A percentile compares a stretch with the other conserved stretches of the same genome.
These are phyloP conservation scores for Solanum chiquidenum DNA, from an alignment of 257 asterid species.

Conservation along the genomic window DNA sequence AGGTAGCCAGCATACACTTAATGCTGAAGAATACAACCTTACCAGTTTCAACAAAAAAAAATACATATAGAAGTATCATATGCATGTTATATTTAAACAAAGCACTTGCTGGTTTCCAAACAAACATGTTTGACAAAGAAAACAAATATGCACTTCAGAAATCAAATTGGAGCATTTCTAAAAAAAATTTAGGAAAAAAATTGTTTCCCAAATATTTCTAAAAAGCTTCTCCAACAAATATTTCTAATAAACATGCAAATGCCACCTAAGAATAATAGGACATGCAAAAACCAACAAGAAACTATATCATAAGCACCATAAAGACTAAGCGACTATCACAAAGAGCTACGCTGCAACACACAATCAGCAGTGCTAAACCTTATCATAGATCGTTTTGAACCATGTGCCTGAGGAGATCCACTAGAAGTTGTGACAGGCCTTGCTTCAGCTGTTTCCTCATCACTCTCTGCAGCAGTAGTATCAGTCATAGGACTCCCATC, in stretches of 20 bases:
- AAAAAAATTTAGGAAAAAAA: neutral
- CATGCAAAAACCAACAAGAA: neutral
- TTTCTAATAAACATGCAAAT: neutral
- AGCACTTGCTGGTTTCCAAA: neutral
- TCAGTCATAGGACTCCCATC: conserved; percentile 53
- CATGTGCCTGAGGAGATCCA: conserved; percentile 61
- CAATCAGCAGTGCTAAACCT: conserved; percentile 33
- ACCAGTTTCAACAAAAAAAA: neutral
- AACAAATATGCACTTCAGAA: neutral
- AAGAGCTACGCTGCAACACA: neutral
- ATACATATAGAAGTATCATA: neutral
- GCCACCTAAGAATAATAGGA: neutral
- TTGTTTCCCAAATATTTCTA: neutral
- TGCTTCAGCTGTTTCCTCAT: conserved; percentile 55
- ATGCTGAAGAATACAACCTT: neutral
- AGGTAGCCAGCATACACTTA: neutral
- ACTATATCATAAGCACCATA: neutral
- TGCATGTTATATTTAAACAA: neutral
- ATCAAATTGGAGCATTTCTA: neutral
- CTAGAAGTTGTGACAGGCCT: conserved; percentile 50
- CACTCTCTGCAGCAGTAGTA: conserved; percentile 42
- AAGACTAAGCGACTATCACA: neutral
- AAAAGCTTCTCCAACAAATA: neutral
- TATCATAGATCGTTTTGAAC: conserved; percentile 72
- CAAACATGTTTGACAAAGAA: neutral